phyloP scores from a whole-genome alignment of 2,329 filamentous ascomycete species.

The Penicillium aurantiogriseum region DNA sequence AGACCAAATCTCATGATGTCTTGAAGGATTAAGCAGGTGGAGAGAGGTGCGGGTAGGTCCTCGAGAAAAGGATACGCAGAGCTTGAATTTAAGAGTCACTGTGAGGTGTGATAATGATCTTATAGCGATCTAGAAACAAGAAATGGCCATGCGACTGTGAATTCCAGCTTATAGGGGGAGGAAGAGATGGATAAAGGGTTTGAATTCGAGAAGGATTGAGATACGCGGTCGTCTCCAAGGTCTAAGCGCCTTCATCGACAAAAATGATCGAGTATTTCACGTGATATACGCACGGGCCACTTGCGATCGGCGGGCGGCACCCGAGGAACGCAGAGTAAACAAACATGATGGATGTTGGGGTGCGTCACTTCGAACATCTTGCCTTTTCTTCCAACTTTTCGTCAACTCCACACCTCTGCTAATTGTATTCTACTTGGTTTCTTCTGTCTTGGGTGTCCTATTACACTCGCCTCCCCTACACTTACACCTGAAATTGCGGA shows the following conservation, averaged over 20 bases:
- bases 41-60: background rate
- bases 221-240: constrained; percentile 3
- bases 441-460: constrained; percentile 2
- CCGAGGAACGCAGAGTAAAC: constrained; percentile 41
- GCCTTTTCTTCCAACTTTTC: constrained; percentile 10
- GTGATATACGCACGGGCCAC: constrained; percentile 27
- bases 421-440: background rate
- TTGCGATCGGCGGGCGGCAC: constrained; percentile 32
- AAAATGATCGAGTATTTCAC: constrained; percentile 27
- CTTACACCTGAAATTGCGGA: background rate
- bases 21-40: background rate
- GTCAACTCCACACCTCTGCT: background rate
- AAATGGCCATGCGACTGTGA: background rate
- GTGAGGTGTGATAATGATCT: background rate
- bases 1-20: constrained; percentile 23
- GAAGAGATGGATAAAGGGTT: background rate
- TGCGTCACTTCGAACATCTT: constrained; percentile 10
- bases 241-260: constrained; percentile 18
- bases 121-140: background rate
- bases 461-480: background rate
- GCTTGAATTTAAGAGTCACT: background rate
- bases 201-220: background rate
- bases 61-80: background rate
- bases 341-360: constrained; percentile 32
- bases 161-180: background rate